Base-by-base conservation (phyloP, 208 protist species). In the Leishmania major region DNA sequence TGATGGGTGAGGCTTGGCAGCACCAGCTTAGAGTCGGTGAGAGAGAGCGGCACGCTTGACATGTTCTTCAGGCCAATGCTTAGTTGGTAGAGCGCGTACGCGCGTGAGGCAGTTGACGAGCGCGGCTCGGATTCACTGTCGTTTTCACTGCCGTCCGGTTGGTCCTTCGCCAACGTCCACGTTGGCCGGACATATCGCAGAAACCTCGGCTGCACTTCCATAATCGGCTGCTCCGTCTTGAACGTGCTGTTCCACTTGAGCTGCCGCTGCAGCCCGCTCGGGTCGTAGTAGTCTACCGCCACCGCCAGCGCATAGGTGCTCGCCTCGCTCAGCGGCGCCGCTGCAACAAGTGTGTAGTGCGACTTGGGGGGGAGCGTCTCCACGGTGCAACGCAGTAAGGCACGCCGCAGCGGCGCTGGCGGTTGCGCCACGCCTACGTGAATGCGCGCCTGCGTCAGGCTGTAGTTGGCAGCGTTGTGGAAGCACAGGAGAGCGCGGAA, bases 401-500 rank as follows among this genome's bases (percentile, higher is more conserved):
- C 49, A 19, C 67, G 67, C 28, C 79, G 79, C 66, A 80, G 59
- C 51, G 78, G 77, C 7, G 79, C 76, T 1, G 70, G 79, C 25
- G 91, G 88, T 43, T 83, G 62, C 28, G 80, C 43, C 31, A 82
- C 79, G 5, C 87, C 87, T 83, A 95, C 76, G 53, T 83, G 62
- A 57, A 94, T 78, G 59, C 64, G 51, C 19, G 90, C 55, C 49
- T 84, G 69, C 15, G 66, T 62, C 17, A 96, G 80, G 1, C 84
- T 75, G 82, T 96, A 96, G 37, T 79, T 77, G 28, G 93, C 93
- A 37, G 86, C 79, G 85, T 96, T 96, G 81, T 89, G 81, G 66
- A 96, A 92, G 79, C 80, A 89, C 60, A 96, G 71, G 76, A 96
- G 87, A 2, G 93, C 93, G 35, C 85, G 81, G 77, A 96, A 96